Base-by-base conservation (phyloP, 495 filamentous ascomycete species). In the Entonaema liquescens region DNA sequence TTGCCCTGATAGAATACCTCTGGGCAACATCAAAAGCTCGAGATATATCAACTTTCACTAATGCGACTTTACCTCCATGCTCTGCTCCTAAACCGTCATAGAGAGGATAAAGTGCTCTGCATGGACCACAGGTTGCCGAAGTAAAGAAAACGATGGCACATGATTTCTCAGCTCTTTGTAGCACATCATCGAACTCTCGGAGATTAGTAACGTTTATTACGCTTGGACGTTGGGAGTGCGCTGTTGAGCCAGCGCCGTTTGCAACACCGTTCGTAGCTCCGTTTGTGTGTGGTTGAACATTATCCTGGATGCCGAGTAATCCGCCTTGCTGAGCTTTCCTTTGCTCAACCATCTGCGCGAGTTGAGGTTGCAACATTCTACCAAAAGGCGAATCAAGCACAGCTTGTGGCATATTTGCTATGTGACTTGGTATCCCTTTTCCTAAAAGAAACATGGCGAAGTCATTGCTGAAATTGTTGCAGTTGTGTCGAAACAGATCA, bases 401-500 rank as follows among this genome's bases (percentile, higher is more conserved):
- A 0, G 89, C 91, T 74, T 92, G 88, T 19, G 95, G 95, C 66
- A 99, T 87, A 61, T 91, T 92, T n/a, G 88, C 87, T 68, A 99
- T 98, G 66, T 96, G 91, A 0, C 88, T 85, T 11, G 95, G 95
- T 65, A 99, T 98, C 9, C 92, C 89, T 73, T 88, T 91, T 21
- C 95, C 95, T n/a, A 97, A 81, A 2, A 98, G 83, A 64, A 99
- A 98, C 82, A 90, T 97, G 52, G 91, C 81, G 70, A 99, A 88
- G 67, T 98, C 95, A 74, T 98, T 94, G 4, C 93, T 92, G 79
- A 99, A 99, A 83, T 98, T 98, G 81, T 99, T 98, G 86, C 95
- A 98, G 75, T 99, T 99, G 74, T 97, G 94, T 38, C 90, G 82
- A 70, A 80, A 87, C 2, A 97, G 83, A 77, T 97, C 92, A 74